Base-by-base conservation (phyloP, 208 protist species). In the Trypanosomatidae sp. region DNA sequence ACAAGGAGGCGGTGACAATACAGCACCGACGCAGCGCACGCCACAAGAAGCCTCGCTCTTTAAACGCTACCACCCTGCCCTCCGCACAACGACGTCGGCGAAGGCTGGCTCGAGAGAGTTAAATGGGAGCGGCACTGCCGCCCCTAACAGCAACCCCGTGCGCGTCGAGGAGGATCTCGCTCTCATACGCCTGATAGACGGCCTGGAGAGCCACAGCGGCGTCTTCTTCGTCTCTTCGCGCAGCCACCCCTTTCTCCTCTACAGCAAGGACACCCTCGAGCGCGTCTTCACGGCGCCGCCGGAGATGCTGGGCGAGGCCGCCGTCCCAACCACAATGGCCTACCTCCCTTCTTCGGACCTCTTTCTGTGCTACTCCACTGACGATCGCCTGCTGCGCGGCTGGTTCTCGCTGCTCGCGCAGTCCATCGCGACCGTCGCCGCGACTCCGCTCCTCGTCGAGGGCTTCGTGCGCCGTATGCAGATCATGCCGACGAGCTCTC, bases 221-320 rank as follows among this genome's bases (percentile, higher is more conserved):
- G 52, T 90, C 25, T 92, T 91, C 70, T 89, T 88, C 46, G 69
- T 88, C 4, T 88, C 82, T 28, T 77, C 87, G 17, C 79, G 86
- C 49, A 76, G 74, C 30, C 36, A 64, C 36, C 82, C 86, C 0
- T 83, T 92, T 19, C 66, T 78, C 10, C 72, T 95, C 4, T 85
- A 89, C 62, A 78, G 69, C 46, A 95, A 90, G 44, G 66, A 74
- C 5, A 79, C 83, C 1, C 73, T 92, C 19, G 70, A 82, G 66
- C 81, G 87, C 3, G 71, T 87, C 41, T 83, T 83, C 67, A 60
- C 78, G 28, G 80, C 91, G 30, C 66, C 74, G 30, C 69, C 70
- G 13, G 62, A 73, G 0, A 81, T 92, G 56, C 68, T 92, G n/a
- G n/a, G n/a, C 4, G 82, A 49, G 5, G 78, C 75, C 10, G 71